phyloP scores from a whole-genome alignment of 179 eudicot species.

The Corrigiola litoralis region DNA sequence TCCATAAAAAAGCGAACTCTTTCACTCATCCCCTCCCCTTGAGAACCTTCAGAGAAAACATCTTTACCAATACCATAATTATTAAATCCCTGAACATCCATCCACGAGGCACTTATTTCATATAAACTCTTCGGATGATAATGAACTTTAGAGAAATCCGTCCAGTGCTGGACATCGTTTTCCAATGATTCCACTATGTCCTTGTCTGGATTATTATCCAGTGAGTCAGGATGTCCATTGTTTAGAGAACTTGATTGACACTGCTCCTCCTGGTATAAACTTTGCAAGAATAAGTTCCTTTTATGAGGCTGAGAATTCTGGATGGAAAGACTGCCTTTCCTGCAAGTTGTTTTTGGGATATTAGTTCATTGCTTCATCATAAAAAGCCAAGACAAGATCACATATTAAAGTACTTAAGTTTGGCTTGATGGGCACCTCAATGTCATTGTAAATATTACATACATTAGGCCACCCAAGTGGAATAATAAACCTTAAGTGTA shows the following conservation, averaged over 20 bases:
- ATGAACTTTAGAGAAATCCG: conserved; percentile 91
- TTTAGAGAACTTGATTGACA: conserved; percentile 21
- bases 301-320: conserved; percentile 59
- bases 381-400: background rate
- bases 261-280: conserved; percentile 61
- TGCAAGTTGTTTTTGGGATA: conserved; percentile 30
- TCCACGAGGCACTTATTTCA: conserved; percentile 76
- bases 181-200: conserved; percentile 63
- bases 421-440: too few species aligned
- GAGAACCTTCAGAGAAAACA: conserved; percentile 54
- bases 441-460: too few species aligned
- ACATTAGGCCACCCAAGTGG: too few species aligned
- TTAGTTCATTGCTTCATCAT: conserved; percentile 1
- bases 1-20: conserved; percentile 88
- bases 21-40: conserved; percentile 71
- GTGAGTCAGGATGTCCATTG: conserved; percentile 31
- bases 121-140: conserved; percentile 89
- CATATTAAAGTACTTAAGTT: too few species aligned
- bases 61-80: conserved; percentile 77
- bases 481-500: too few species aligned
- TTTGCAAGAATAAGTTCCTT: conserved; percentile 82
- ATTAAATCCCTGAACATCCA: conserved; percentile 52
- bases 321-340: conserved; percentile 67
- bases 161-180: conserved; percentile 73
- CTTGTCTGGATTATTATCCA: conserved; percentile 44